phyloP scores from a whole-genome alignment of 768 basidiomycete species.

The Auriscalpium orientale region DNA sequence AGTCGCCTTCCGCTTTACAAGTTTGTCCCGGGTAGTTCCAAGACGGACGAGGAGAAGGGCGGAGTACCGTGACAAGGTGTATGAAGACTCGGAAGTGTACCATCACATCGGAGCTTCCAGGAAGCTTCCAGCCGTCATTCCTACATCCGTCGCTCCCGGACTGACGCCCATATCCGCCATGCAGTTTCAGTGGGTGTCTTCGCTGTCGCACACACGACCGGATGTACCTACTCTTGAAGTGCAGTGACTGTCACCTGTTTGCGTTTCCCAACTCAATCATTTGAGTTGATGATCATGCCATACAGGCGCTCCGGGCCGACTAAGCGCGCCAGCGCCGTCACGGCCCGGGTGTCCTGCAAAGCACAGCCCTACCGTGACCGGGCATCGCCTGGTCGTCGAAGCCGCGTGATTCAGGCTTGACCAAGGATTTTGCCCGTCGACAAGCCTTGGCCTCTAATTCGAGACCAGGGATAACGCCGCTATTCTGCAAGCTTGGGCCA shows the following conservation, averaged over 20 bases:
- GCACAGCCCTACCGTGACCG: too few relatives aligned
- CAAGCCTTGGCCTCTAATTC: too few relatives aligned
- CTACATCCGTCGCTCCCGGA: not conserved
- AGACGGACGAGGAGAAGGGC: conserved; percentile 8
- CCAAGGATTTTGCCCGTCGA: too few relatives aligned
- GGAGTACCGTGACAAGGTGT: conserved; percentile 6
- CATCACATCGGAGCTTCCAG: conserved; percentile 8
- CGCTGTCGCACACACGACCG: conserved; percentile 11
- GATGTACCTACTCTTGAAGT: conserved; percentile 9
- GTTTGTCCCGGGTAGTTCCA: not conserved
- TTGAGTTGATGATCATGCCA: too few relatives aligned
- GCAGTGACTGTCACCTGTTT: not conserved
- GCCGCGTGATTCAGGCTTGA: too few relatives aligned
- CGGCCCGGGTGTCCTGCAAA: too few relatives aligned
- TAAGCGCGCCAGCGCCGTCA: conserved; percentile 11
- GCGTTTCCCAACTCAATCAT: too few relatives aligned
- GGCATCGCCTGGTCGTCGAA: too few relatives aligned
- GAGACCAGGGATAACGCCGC: conserved; percentile 12
- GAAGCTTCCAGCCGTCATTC: conserved; percentile 8
- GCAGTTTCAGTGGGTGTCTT: conserved; percentile 14
- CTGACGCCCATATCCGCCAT: not conserved
- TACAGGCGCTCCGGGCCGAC: conserved; percentile 11
- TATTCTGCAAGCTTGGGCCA: conserved; percentile 7
- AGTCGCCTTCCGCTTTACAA: not conserved
- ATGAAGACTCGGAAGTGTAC: conserved; percentile 14